Evolutionary conservation across 768 basidiomycete species (phyloP).

Genomic region (Termitomyces sp.): DNA sequence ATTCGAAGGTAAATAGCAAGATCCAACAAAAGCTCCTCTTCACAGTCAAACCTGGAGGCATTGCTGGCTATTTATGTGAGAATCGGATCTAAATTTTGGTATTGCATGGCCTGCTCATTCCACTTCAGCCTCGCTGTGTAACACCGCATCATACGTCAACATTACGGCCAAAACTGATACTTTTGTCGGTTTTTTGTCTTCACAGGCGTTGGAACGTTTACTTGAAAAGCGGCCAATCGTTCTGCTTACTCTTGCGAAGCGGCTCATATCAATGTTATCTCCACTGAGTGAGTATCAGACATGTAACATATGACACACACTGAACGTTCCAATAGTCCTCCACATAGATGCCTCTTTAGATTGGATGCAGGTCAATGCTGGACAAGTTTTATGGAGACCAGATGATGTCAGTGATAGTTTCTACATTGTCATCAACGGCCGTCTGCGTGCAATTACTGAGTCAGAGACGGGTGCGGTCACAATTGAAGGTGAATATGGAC

Average conservation of each 20-base stretch:
- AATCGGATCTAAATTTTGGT: neutral
- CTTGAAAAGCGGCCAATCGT: conserved; percentile 95
- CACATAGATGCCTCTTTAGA: conserved; percentile 97
- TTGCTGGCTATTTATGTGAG: conserved; percentile 91
- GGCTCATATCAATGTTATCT: conserved; percentile 91
- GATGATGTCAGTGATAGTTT: conserved; percentile 91
- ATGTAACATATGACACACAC: neutral
- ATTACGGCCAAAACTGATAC: conserved; percentile 96
- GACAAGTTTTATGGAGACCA: conserved; percentile 92
- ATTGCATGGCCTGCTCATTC: neutral
- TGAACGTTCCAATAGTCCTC: conserved; percentile 49
- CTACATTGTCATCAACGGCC: conserved; percentile 97
- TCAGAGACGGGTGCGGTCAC: conserved; percentile 68
- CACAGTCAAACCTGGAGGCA: conserved; percentile 94
- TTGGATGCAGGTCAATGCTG: conserved; percentile 96
- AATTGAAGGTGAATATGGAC: conserved; percentile 91
- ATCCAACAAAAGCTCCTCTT: conserved; percentile 69
- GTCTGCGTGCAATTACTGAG: conserved; percentile 85
- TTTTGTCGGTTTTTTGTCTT: conserved; percentile 95
- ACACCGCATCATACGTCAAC: conserved; percentile 92
- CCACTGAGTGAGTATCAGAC: conserved; percentile 64
- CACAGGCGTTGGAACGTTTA: conserved; percentile 81
- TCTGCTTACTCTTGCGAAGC: conserved; percentile 89
- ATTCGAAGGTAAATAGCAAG: conserved; percentile 15
- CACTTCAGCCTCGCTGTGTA: conserved; percentile 76